Evolutionary conservation across 1,139 yeast species (phyloP).

Genomic region (Kurtzmaniella quercitrusa): DNA sequence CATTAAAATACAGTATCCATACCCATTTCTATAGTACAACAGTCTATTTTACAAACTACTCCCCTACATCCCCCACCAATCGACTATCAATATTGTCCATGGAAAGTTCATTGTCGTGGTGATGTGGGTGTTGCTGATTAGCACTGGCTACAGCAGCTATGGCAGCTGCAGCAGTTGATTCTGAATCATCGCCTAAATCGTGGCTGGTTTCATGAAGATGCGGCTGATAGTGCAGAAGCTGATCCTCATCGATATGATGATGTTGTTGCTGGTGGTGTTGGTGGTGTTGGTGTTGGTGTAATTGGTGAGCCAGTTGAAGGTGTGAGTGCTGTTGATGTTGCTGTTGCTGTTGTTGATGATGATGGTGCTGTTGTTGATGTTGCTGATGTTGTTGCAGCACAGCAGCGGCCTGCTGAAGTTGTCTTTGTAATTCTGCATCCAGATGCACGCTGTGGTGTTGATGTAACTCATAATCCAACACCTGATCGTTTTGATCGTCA

Average conservation of each 20-base stretch:
- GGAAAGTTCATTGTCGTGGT: constrained; percentile 33
- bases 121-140: constrained; percentile 19
- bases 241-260: constrained; percentile 24
- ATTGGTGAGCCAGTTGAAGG: constrained; percentile 15
- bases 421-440: constrained; percentile 38
- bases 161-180: constrained; percentile 35
- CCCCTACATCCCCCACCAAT: constrained; percentile 34
- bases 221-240: constrained; percentile 32
- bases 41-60: not conserved
- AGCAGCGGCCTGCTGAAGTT: constrained; percentile 35
- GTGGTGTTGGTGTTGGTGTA: constrained; percentile 10
- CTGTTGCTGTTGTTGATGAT: constrained; percentile 9
- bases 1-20: not conserved
- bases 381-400: constrained; percentile 28
- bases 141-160: constrained; percentile 37
- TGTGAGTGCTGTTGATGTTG: constrained; percentile 13
- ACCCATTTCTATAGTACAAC: constrained; percentile 1
- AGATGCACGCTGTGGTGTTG: constrained; percentile 26
- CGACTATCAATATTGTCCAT: constrained; percentile 48
- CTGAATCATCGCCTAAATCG: constrained; percentile 20
- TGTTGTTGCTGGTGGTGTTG: constrained; percentile 15
- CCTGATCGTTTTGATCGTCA: constrained; percentile 22
- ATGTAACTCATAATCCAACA: constrained; percentile 15
- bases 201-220: constrained; percentile 23
- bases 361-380: constrained; percentile 17